Evolutionary conservation across 345 rosid genomes (phyloP), one percentile per base, ranked within the genome.

Genomic region (Pugionium cornutum): DNA sequence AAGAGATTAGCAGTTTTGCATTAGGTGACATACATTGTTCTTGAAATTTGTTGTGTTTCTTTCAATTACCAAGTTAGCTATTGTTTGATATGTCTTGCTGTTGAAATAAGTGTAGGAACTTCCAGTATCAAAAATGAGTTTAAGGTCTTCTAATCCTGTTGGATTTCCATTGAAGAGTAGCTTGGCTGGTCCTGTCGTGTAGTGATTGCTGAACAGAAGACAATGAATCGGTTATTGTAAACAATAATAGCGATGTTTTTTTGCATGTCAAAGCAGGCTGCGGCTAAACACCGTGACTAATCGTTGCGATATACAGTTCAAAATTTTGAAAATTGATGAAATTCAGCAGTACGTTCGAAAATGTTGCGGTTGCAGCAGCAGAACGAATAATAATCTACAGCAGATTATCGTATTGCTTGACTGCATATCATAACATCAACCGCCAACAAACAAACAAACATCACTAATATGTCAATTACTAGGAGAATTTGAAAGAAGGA

Each of bases 21-120:
- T 69, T 9, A 53, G 8, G 30, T 29, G 25, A 58, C 8, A 46
- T 45, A n/a, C 31, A 55, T 7, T 35, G 37, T 27, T 47, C n/a
- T 8, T 67, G 29, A 9, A 27, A 7, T 5, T 2, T 39, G 32
- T 3, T 58, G 42, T 42, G 1, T 54, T 55, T 45, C 1, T 47
- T 60, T 39, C 46, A 26, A 2, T 81, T 64, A 92, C 95, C 92
- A 83, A 66, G 71, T 80, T 68, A 10, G 85, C 63, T 10, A 68
- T 34, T 10, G 70, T 63, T 67, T 75, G 42, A 55, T 92, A 92
- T 46, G 83, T 78, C 34, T 47, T 73, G 49, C 68, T 74, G 77
- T 49, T 77, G 75, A 92, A 84, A 69, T 92, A 92, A 30, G 86
- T 79, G 75, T 89, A 92, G 4, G 98, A 85, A 78, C 91, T 85